These are phyloP conservation scores for Hibiscus tridactylites DNA, from an alignment of 345 rosid species.

Conservation along the genomic window DNA sequence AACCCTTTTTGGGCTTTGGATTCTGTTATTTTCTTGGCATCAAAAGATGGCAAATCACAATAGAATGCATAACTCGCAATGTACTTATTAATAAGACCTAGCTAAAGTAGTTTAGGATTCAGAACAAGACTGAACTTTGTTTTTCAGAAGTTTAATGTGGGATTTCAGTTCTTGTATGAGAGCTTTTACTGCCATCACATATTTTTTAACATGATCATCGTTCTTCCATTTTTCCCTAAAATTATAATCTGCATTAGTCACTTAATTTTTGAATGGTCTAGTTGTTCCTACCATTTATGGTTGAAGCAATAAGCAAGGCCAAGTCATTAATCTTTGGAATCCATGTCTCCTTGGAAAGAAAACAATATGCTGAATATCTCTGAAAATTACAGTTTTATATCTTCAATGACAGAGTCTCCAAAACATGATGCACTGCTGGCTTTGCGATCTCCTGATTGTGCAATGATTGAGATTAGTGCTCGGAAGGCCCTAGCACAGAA, in stretches of 20 bases:
- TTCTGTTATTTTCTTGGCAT: not conserved
- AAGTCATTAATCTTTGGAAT: not conserved
- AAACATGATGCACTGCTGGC: conserved; percentile 40
- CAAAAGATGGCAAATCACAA: not conserved
- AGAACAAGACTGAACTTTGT: not conserved
- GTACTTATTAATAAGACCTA: not conserved
- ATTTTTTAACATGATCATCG: not conserved
- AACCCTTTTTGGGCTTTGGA: not conserved
- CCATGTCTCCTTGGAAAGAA: not conserved
- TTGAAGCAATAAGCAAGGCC: not conserved
- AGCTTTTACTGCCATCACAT: not conserved
- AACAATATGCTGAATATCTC: not conserved
- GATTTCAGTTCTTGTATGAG: not conserved
- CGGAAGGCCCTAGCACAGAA: conserved; percentile 36
- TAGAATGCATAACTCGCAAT: not conserved
- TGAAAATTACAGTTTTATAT: conserved; percentile 1
- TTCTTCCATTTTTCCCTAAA: not conserved
- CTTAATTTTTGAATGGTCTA: not conserved
- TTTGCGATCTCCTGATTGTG: conserved; percentile 33
- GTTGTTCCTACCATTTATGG: not conserved
- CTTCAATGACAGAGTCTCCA: conserved; percentile 43
- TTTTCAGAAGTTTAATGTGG: not conserved
- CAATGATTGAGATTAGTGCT: conserved; percentile 33
- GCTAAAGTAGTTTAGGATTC: not conserved
- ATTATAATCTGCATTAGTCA: not conserved